Percentiles rank a stretch among this genome's conserved stretches.
phyloP scores from a whole-genome alignment of 2,329 filamentous ascomycete species.

The Pseudocercospora pini-densiflorae region DNA sequence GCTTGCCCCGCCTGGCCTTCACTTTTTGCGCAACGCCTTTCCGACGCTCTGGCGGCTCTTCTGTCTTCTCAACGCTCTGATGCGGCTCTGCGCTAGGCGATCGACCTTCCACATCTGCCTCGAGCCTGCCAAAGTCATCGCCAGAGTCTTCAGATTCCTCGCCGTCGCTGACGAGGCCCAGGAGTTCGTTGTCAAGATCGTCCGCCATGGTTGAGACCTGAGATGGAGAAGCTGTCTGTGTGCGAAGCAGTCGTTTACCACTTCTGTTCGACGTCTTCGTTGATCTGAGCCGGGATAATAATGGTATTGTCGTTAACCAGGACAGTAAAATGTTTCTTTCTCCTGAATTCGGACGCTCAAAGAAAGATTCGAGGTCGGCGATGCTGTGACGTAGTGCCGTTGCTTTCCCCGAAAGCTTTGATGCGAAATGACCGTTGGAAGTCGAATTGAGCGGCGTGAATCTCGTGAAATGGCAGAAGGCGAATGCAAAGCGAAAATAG shows the following conservation, averaged over 20 bases:
- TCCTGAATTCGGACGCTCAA: neutral
- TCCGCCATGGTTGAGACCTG: slow-evolving; percentile 44
- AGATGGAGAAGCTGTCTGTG: neutral
- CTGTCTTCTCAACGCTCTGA: slow-evolving; percentile 44
- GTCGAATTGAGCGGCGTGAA: neutral
- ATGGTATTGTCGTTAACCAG: neutral
- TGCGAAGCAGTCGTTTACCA: neutral
- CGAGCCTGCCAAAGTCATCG: slow-evolving; percentile 51
- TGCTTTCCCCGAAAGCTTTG: neutral
- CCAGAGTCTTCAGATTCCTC: slow-evolving; percentile 50
- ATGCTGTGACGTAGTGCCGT: slow-evolving; percentile 2
- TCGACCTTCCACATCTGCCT: slow-evolving; percentile 58
- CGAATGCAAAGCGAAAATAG: neutral
- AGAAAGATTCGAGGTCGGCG: slow-evolving; percentile 8
- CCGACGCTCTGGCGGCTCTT: slow-evolving; percentile 41
- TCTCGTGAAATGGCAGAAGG: neutral
- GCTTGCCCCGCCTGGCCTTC: slow-evolving; percentile 46
- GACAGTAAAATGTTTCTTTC: neutral
- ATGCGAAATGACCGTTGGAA: neutral
- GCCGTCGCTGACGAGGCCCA: slow-evolving; percentile 75
- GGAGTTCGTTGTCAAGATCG: slow-evolving; percentile 84
- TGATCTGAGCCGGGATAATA: neutral
- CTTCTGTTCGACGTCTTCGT: neutral
- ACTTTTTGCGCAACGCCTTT: slow-evolving; percentile 54
- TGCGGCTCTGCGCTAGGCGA: slow-evolving; percentile 58